A percentile compares a stretch with the other conserved stretches of the same genome.
phyloP scores from a whole-genome alignment of 257 asterid genomes.

The Anisodus acutangulus region DNA sequence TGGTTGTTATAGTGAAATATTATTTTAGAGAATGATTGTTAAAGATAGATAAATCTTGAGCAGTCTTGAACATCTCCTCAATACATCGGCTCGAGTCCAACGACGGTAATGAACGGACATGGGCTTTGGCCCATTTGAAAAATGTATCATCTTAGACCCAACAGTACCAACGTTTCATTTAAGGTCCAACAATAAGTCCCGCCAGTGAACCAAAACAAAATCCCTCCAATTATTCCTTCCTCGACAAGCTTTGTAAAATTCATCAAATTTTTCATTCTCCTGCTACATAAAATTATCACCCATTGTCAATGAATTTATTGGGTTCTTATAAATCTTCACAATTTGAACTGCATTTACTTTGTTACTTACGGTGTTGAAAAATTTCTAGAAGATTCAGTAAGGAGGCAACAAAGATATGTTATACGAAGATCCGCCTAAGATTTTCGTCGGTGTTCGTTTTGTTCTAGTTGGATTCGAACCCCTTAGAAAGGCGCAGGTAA shows the following conservation, averaged over 20 bases:
- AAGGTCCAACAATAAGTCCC: conserved; percentile 40
- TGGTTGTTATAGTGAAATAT: no score
- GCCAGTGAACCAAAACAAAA: conserved; percentile 51
- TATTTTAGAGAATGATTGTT: no score
- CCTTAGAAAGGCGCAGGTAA: conserved; percentile 53
- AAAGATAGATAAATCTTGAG: no score
- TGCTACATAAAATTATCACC: no score
- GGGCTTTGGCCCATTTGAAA: neutral
- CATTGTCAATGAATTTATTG: neutral
- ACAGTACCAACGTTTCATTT: neutral
- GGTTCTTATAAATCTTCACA: conserved; percentile 22
- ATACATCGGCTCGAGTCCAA: no score
- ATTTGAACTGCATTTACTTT: neutral
- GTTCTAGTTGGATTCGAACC: conserved; percentile 68
- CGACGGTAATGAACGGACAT: neutral
- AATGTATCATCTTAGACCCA: neutral
- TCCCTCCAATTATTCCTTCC: conserved; percentile 35
- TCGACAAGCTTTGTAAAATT: neutral
- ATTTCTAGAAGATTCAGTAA: conserved; percentile 19
- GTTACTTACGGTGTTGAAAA: no score
- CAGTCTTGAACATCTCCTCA: neutral
- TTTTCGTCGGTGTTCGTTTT: conserved; percentile 66
- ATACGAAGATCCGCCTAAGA: conserved; percentile 44
- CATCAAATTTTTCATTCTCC: neutral
- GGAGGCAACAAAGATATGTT: conserved; percentile 42